These are phyloP conservation scores for Luffa aegyptiaca DNA, from an alignment of 306 rosid genomes.

Conservation along the genomic window DNA sequence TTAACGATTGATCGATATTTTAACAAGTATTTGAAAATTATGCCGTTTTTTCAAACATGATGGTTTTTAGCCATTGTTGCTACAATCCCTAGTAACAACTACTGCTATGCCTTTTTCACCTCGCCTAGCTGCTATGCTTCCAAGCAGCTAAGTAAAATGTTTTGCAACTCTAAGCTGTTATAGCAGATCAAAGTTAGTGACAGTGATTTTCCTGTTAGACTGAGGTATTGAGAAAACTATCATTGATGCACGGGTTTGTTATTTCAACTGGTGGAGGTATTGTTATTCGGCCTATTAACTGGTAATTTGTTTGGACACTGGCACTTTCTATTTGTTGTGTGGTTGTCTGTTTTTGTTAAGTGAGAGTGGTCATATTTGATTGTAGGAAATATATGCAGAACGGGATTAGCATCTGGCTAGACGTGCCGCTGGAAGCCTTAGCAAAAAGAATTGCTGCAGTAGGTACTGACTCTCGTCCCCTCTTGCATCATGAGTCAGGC, in stretches of 20 bases:
- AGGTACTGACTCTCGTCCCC: conserved; percentile 89
- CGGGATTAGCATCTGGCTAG: conserved; percentile 88
- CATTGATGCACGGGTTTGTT: conserved; percentile 51
- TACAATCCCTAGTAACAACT: neutral
- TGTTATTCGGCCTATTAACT: conserved; percentile 79
- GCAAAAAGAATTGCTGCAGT: conserved; percentile 83
- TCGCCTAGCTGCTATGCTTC: neutral
- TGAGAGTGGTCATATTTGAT: neutral
- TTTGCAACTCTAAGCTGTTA: conserved; percentile 2
- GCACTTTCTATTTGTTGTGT: neutral
- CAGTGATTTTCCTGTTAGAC: conserved; percentile 41
- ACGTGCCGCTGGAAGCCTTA: conserved; percentile 87
- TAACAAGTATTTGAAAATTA: neutral
- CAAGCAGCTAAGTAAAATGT: conserved; percentile 5
- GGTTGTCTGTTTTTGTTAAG: neutral
- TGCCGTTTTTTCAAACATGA: neutral
- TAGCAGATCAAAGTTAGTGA: conserved; percentile 11
- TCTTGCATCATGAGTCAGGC: conserved; percentile 66
- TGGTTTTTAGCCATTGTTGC: neutral
- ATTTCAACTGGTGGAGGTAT: conserved; percentile 98
- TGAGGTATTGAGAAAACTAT: conserved; percentile 55
- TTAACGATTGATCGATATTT: neutral
- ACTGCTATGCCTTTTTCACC: neutral
- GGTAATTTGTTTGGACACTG: conserved; percentile 32
- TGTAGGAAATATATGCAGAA: conserved; percentile 80